Evolutionary conservation across 495 filamentous ascomycete genomes (phyloP).

Genomic region (Aspergillus mulundensis): DNA sequence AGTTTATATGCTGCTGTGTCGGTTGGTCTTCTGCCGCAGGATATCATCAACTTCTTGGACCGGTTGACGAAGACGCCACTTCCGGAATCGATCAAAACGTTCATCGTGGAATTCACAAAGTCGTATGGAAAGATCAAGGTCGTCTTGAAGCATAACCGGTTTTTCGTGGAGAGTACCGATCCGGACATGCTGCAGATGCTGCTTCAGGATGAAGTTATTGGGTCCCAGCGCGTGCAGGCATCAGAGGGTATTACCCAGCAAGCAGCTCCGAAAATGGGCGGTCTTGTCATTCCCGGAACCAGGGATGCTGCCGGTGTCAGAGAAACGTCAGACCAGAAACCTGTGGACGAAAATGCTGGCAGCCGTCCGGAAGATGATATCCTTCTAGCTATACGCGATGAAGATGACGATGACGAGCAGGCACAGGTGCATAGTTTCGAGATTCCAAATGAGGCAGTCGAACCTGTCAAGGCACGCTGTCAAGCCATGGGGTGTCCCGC

Average conservation of each 20-base stretch:
- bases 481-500: slow-evolving; percentile 81
- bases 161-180: slow-evolving; percentile 89
- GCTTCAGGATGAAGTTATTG: slow-evolving; percentile 68
- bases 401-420: slow-evolving; percentile 89
- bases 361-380: slow-evolving; percentile 49
- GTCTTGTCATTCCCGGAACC: slow-evolving; percentile 89
- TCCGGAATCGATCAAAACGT: slow-evolving; percentile 70
- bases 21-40: slow-evolving; percentile 77
- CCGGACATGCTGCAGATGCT: slow-evolving; percentile 78
- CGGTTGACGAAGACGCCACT: slow-evolving; percentile 81
- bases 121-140: slow-evolving; percentile 95
- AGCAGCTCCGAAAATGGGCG: slow-evolving; percentile 82
- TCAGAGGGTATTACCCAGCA: slow-evolving; percentile 70
- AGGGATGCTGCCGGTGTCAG: slow-evolving; percentile 83
- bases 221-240: slow-evolving; percentile 57
- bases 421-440: slow-evolving; percentile 92
- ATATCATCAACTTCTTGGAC: slow-evolving; percentile 87
- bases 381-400: slow-evolving; percentile 62
- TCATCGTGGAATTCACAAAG: slow-evolving; percentile 78
- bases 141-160: slow-evolving; percentile 88
- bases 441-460: slow-evolving; percentile 71
- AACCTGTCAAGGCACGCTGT: slow-evolving; percentile 85
- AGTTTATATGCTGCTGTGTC: slow-evolving; percentile 94
- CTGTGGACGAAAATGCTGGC: slow-evolving; percentile 26
- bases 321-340: slow-evolving; percentile 51